Conservation (phyloP, 2,329 filamentous ascomycete species). For the Alternaria hordeiaustralica region DNA sequence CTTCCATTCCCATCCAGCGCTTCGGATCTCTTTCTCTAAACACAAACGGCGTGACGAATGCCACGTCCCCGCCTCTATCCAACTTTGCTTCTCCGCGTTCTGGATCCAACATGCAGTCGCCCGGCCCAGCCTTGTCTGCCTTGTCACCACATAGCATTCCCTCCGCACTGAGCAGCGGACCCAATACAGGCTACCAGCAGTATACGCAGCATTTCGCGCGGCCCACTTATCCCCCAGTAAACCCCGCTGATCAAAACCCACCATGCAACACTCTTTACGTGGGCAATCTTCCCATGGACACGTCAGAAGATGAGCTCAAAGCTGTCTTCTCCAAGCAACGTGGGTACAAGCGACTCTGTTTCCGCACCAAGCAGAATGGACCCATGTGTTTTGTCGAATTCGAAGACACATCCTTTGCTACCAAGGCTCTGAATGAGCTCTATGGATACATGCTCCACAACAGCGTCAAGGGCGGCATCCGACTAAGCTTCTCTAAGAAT, state of each 20-base stretch:
- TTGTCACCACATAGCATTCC: slow-evolving; percentile 64
- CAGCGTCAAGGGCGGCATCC: slow-evolving; percentile 92
- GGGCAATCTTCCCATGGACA: slow-evolving; percentile 92
- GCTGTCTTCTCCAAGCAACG: slow-evolving; percentile 90
- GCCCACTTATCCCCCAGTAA: slow-evolving; percentile 81
- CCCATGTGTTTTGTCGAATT: slow-evolving; percentile 99
- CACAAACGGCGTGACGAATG: slow-evolving; percentile 58
- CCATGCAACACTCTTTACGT: slow-evolving; percentile 98
- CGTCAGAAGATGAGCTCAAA: slow-evolving; percentile 94
- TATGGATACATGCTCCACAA: slow-evolving; percentile 89
- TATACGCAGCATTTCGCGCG: slow-evolving; percentile 64
- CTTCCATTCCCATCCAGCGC: slow-evolving; percentile 72
- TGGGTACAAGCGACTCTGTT: slow-evolving; percentile 93
- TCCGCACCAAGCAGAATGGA: slow-evolving; percentile 91
- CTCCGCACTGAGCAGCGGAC: slow-evolving; percentile 57
- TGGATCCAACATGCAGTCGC: slow-evolving; percentile 58
- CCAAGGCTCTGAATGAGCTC: slow-evolving; percentile 85
- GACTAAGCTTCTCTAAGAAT: slow-evolving; percentile 96
- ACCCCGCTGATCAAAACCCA: slow-evolving; percentile 94
- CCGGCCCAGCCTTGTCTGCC: slow-evolving; percentile 51
- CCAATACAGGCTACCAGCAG: slow-evolving; percentile 62
- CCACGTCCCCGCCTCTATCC: slow-evolving; percentile 63
- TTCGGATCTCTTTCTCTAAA: slow-evolving; percentile 76
- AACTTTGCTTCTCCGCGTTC: slow-evolving; percentile 59
- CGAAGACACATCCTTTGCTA: slow-evolving; percentile 89